Base-by-base conservation (phyloP, 805 yeast species). In the Candida andamanensis region DNA sequence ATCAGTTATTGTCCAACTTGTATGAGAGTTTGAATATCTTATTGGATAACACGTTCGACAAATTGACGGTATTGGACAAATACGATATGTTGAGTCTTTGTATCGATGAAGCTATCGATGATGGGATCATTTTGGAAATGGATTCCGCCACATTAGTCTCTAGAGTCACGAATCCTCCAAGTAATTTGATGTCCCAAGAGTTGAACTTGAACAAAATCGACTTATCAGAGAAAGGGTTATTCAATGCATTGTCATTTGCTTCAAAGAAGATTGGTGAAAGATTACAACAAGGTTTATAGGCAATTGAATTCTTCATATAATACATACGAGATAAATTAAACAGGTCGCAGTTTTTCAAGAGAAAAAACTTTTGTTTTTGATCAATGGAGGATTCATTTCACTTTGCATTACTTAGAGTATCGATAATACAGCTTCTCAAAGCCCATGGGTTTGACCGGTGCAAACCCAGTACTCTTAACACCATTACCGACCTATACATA, bases 31-130 rank as follows among this genome's bases (percentile, higher is more conserved):
- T 92, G 40, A 90, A 82, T 45, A 76, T 85, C 37, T 71, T 89
- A 30, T 66, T 89, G 39, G 76, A 72, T 45, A 69, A 65, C 44
- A 72, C 83, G 10, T 65, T 89, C 41, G 97, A 92, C 58, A 85
- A 79, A 55, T 71, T 78, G 44, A 74, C 89, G 3, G 63, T 90
- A 28, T 73, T 79, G 47, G 95, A 85, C 43, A 76, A 80, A 54
- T 92, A 81, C 54, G 98, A 92, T 58, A 69, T 85, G 68, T 81
- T 87, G 23, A 69, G 85, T 26, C 71, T 92, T 55, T 85, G 94
- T 4, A 74, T 89, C 26, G 98, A 92, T 57, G 97, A 92, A 60
- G 73, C 94, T 7, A 69, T 92, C 30, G 98, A 92, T 54, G 95
- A 89, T 53, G 98, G 97, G 24, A 77, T 92, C 42, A 78, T 92